Conservation (phyloP, 345 rosid species). For the Clarkia xantiana region DNA sequence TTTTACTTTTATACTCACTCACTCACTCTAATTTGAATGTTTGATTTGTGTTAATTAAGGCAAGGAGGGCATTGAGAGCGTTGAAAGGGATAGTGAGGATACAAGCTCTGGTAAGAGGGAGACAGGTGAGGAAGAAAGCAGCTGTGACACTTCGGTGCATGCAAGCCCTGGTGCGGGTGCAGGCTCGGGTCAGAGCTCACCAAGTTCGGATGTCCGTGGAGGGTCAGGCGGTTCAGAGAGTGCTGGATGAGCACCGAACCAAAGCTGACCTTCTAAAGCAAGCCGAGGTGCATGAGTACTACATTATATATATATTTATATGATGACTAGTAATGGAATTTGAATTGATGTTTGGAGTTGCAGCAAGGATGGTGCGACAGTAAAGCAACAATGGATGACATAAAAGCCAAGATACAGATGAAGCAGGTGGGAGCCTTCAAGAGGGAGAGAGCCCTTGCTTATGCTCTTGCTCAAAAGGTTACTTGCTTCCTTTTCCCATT, state of each 20-base stretch:
- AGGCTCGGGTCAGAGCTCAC: conserved; percentile 88
- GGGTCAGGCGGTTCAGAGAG: conserved; percentile 73
- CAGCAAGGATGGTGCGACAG: conserved; percentile 97
- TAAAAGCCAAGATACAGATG: conserved; percentile 57
- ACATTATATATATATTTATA: too few species aligned
- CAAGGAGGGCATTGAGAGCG: conserved; percentile 82
- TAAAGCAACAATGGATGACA: conserved; percentile 68
- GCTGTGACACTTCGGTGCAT: conserved; percentile 88
- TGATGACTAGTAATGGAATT: too few species aligned
- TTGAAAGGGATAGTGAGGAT: conserved; percentile 88
- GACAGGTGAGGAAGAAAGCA: conserved; percentile 94
- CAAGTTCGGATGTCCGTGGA: conserved; percentile 72
- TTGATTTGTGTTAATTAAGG: conserved; percentile 25
- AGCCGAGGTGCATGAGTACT: conserved; percentile 67
- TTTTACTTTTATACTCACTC: too few species aligned
- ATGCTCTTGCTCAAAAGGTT: conserved; percentile 83
- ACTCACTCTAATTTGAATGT: too few species aligned
- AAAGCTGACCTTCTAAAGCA: conserved; percentile 55
- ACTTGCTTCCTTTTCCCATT: too few species aligned
- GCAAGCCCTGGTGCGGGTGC: conserved; percentile 95
- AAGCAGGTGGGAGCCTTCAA: conserved; percentile 87
- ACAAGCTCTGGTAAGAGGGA: conserved; percentile 84
- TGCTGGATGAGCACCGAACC: conserved; percentile 44
- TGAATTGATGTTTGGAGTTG: conserved; percentile 3
- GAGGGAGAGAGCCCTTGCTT: conserved; percentile 88